A percentile compares a stretch with the other conserved stretches of the same genome.
Conservation (phyloP, 208 protist genomes). For the Vickermania ingenoplastis region DNA sequence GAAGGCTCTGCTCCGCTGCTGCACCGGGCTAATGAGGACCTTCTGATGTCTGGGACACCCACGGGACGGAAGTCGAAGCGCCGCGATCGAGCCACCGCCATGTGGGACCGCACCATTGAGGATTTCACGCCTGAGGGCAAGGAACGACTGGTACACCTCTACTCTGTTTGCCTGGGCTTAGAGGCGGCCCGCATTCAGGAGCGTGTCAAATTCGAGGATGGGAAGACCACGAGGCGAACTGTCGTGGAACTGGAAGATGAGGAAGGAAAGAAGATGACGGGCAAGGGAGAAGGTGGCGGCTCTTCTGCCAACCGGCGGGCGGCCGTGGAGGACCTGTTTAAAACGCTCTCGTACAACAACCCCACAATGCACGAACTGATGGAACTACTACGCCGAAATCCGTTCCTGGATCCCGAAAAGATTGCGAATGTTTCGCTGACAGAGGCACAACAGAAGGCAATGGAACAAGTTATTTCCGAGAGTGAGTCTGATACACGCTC, state of each 20-base stretch:
- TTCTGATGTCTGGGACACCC: neutral
- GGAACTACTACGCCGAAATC: conserved; percentile 21
- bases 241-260: conserved; percentile 26
- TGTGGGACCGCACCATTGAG: conserved; percentile 13
- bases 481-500: neutral
- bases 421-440: conserved; percentile 28
- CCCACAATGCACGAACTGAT: conserved; percentile 20
- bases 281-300: conserved; percentile 13
- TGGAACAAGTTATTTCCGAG: conserved; percentile 6
- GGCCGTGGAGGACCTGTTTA: conserved; percentile 40
- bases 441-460: conserved; percentile 14
- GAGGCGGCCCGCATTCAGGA: conserved; percentile 19
- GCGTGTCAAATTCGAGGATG: conserved; percentile 14
- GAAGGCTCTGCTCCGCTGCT: neutral
- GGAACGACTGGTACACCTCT: conserved; percentile 47
- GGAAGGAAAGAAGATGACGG: conserved; percentile 15
- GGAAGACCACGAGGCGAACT: neutral
- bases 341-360: conserved; percentile 16
- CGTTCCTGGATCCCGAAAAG: conserved; percentile 21
- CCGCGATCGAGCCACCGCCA: conserved; percentile 3
- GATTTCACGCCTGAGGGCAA: conserved; percentile 47
- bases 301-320: conserved; percentile 18
- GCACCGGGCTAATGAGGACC: neutral
- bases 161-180: conserved; percentile 51
- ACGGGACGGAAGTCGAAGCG: neutral